phyloP scores from a whole-genome alignment of 306 rosid species.

The Quercus ilex region DNA sequence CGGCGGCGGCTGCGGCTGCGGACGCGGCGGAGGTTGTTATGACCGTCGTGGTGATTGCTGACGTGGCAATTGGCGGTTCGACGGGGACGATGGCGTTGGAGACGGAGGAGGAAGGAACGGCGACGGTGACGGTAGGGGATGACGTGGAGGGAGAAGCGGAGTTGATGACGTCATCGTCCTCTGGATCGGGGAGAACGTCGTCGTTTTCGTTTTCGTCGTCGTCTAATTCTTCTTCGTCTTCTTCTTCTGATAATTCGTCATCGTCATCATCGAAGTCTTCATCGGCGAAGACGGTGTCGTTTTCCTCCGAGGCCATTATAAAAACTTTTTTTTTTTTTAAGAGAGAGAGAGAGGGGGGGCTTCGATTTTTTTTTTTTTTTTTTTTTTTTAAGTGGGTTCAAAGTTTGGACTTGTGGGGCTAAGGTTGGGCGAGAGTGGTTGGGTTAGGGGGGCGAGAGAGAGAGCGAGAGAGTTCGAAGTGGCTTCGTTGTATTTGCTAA shows the following conservation, averaged over 20 bases:
- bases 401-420: no score
- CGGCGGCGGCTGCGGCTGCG: slow-evolving; percentile 14
- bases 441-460: no score
- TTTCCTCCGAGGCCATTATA: slow-evolving; percentile 54
- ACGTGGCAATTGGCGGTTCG: slow-evolving; percentile 16
- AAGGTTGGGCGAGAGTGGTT: no score
- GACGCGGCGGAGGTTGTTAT: slow-evolving; percentile 21
- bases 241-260: slow-evolving; percentile 54
- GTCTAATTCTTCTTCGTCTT: slow-evolving; percentile 31
- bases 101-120: slow-evolving; percentile 29
- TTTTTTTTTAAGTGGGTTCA: background rate
- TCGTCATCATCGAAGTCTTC: slow-evolving; percentile 67
- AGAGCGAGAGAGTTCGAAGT: no score
- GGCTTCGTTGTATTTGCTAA: no score
- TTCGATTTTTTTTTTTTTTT: background rate
- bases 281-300: slow-evolving; percentile 73
- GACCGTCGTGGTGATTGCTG: slow-evolving; percentile 2
- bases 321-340: background rate
- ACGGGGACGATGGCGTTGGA: slow-evolving; percentile 23
- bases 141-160: slow-evolving; percentile 39
- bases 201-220: slow-evolving; percentile 51
- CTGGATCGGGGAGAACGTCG: slow-evolving; percentile 33
- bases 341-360: background rate
- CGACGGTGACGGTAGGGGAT: slow-evolving; percentile 41
- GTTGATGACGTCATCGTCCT: slow-evolving; percentile 34